Evolutionary conservation across 306 rosid genomes (phyloP).

Genomic region (Lathyrus aphaca): DNA sequence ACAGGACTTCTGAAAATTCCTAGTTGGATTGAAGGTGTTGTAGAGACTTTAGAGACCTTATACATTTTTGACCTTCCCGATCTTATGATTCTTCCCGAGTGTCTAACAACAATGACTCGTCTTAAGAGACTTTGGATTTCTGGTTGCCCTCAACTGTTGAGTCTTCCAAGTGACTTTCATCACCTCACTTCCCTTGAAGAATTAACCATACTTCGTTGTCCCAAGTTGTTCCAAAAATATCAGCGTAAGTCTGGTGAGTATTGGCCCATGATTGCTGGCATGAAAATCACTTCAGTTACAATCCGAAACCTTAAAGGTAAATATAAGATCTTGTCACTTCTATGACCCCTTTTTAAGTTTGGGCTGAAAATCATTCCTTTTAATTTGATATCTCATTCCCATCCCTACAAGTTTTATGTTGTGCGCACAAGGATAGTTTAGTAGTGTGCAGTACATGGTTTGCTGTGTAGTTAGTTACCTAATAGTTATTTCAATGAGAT

Average conservation of each 20-base stretch:
- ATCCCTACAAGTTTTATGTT: too few species aligned
- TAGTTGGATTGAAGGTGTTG: neutral
- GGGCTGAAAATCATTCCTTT: too few species aligned
- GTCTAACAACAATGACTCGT: neutral
- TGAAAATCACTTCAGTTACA: neutral
- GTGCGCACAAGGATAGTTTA: too few species aligned
- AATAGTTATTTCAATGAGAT: too few species aligned
- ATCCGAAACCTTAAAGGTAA: neutral
- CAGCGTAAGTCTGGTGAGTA: neutral
- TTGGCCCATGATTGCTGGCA: constrained; percentile 11
- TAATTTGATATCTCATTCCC: neutral
- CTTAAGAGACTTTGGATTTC: neutral
- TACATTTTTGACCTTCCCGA: neutral
- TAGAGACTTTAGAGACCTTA: neutral
- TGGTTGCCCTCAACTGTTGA: neutral
- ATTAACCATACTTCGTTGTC: neutral
- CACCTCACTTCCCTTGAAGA: neutral
- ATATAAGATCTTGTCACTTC: neutral
- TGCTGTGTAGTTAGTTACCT: too few species aligned
- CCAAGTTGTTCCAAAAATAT: neutral
- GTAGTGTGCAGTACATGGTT: too few species aligned
- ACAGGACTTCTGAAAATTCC: neutral
- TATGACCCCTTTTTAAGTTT: too few species aligned
- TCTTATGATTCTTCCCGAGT: neutral
- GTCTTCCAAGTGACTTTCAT: neutral